These are phyloP conservation scores for Microstegium vimineum DNA, from an alignment of 176 grass and related monocot genomes.

Conservation along the genomic window DNA sequence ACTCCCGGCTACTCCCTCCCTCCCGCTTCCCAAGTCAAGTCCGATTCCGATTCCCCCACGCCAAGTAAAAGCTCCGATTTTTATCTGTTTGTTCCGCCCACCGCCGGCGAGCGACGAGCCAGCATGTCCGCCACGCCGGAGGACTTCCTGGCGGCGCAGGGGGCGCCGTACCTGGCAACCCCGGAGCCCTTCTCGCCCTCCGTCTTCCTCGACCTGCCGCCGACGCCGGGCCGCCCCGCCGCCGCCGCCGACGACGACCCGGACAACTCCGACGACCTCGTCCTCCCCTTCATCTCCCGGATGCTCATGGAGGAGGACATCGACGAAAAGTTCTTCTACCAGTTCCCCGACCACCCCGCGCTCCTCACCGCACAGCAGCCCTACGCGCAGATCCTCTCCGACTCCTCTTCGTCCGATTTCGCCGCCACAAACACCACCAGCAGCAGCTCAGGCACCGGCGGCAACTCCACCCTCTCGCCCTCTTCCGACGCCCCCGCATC, in stretches of 20 bases:
- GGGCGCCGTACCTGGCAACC: too few species aligned
- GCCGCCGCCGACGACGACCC: background rate
- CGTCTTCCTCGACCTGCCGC: constrained; percentile 31
- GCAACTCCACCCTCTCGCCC: background rate
- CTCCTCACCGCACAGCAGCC: constrained; percentile 14
- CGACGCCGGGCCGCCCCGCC: background rate
- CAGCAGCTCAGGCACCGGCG: background rate
- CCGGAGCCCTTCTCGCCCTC: constrained; percentile 26
- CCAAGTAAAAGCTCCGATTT: background rate
- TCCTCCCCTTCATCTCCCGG: constrained; percentile 19
- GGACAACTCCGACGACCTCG: background rate
- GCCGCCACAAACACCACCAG: background rate
- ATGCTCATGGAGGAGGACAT: constrained; percentile 58
- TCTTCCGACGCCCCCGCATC: background rate
- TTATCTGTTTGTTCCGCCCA: background rate
- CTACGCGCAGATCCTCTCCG: too few species aligned
- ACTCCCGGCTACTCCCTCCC: too few species aligned
- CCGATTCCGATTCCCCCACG: background rate
- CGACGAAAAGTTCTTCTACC: constrained; percentile 37
- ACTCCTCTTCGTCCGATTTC: too few species aligned
- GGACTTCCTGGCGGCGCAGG: constrained; percentile 34
- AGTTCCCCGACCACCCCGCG: constrained; percentile 13
- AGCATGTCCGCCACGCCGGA: constrained; percentile 35
- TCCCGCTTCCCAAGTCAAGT: too few species aligned
- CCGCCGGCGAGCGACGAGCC: too few species aligned